phyloP scores from a whole-genome alignment of 2,329 filamentous ascomycete genomes.

The Fusarium aywerte region DNA sequence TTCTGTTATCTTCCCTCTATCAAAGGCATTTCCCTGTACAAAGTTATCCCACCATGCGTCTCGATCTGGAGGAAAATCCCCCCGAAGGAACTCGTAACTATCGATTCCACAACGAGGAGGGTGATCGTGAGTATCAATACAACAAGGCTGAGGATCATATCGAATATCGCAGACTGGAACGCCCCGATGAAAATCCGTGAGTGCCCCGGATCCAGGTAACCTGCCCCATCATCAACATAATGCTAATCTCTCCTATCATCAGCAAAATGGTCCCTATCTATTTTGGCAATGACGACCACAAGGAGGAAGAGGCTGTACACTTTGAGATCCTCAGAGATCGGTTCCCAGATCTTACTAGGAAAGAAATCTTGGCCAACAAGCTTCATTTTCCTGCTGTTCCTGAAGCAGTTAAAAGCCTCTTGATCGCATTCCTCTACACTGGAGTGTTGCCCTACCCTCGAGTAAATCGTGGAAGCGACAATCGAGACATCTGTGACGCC shows the following conservation, averaged over 20 bases:
- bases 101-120: neutral
- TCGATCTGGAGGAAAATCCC: neutral
- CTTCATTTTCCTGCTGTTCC: neutral
- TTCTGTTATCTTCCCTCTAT: neutral
- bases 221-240: no score
- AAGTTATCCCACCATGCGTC: neutral
- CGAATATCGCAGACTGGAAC: neutral
- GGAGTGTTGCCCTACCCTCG: neutral
- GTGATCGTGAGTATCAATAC: no score
- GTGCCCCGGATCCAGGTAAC: neutral
- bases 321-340: neutral
- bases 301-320: neutral
- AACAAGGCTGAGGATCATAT: neutral
- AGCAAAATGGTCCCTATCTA: neutral
- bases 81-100: neutral
- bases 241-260: neutral
- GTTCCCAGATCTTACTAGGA: neutral
- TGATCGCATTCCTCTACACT: slow-evolving; percentile 1
- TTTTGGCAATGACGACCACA: neutral
- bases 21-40: neutral
- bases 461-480: neutral
- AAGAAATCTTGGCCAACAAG: neutral
- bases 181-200: neutral
- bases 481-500: neutral
- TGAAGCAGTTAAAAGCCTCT: neutral